Percentiles rank a stretch among this genome's conserved stretches.
Conservation (phyloP, 2,329 filamentous ascomycete species). For the Fusarium udum region DNA sequence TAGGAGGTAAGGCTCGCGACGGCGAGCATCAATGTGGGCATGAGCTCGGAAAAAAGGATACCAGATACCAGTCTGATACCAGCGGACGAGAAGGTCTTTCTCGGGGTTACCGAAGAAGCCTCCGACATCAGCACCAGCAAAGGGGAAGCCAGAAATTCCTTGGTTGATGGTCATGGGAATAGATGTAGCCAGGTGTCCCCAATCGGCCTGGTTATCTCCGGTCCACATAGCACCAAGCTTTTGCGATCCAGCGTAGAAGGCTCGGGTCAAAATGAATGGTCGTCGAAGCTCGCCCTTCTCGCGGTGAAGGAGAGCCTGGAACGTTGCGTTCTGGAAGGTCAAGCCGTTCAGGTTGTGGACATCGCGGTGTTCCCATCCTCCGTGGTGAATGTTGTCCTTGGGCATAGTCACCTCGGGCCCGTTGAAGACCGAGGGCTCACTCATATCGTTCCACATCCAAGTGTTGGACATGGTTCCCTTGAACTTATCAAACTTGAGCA, state of each 20-base stretch:
- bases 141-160: conserved; percentile 92
- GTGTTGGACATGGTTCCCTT: conserved; percentile 86
- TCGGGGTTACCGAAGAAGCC: conserved; percentile 98
- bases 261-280: conserved; percentile 91
- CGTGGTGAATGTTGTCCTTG: conserved; percentile 94
- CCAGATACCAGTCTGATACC: conserved; percentile 97
- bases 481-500: conserved; percentile 91
- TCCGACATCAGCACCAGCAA: conserved; percentile 93
- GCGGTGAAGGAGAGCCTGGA: conserved; percentile 82
- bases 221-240: conserved; percentile 97
- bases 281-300: conserved; percentile 86
- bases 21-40: conserved; percentile 94
- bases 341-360: conserved; percentile 95
- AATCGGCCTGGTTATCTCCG: conserved; percentile 93
- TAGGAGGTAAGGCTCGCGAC: conserved; percentile 90
- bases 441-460: conserved; percentile 99
- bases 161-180: conserved; percentile 95
- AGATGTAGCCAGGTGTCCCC: conserved; percentile 88
- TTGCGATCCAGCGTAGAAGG: conserved; percentile 92
- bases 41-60: conserved; percentile 99
- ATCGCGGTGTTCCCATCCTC: conserved; percentile 95
- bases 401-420: conserved; percentile 98
- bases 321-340: conserved; percentile 95
- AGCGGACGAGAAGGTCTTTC: conserved; percentile 88
- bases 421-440: conserved; percentile 98